These are phyloP conservation scores for Myrmaecium sp. DNA, from an alignment of 2,329 filamentous ascomycete genomes.

Conservation along the genomic window DNA sequence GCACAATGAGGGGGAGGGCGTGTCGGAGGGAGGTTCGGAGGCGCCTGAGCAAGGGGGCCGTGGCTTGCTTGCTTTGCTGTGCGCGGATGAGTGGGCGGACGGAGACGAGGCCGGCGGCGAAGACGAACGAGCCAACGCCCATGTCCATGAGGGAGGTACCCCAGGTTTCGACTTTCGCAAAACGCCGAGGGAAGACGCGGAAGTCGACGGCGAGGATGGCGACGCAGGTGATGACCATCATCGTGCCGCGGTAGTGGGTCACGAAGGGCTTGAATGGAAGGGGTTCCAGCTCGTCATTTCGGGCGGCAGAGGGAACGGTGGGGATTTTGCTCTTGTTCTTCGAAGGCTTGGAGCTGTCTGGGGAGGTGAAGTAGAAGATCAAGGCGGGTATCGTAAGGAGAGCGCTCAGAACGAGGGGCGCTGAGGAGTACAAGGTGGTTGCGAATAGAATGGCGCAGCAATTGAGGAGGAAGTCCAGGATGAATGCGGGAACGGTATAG, in stretches of 20 bases:
- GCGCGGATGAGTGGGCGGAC: conserved; percentile 65
- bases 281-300: conserved; percentile 20
- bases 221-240: conserved; percentile 80
- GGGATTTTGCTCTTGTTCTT: conserved; percentile 6
- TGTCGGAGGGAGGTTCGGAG: conserved; percentile 56
- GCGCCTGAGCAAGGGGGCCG: conserved; percentile 36
- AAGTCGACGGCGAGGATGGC: conserved; percentile 97
- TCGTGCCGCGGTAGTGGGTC: conserved; percentile 75
- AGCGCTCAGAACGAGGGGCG: conserved; percentile 55
- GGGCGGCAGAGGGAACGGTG: conserved; percentile 10
- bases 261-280: conserved; percentile 82
- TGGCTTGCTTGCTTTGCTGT: conserved; percentile 32
- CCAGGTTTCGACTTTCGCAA: conserved; percentile 98
- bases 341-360: conserved; percentile 9
- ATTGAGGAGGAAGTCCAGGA: conserved; percentile 78
- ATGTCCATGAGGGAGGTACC: conserved; percentile 98
- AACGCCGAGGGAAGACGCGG: conserved; percentile 75
- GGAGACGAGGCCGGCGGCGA: conserved; percentile 80
- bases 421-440: conserved; percentile 66
- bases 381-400: conserved; percentile 57
- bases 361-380: conserved; percentile 37
- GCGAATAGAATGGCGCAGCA: conserved; percentile 68
- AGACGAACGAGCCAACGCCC: conserved; percentile 94
- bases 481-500: conserved; percentile 48
- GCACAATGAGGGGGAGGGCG: conserved; percentile 61